These are phyloP conservation scores for Arthroderma sp. DNA, from an alignment of 2,329 filamentous ascomycete species.

Conservation along the genomic window DNA sequence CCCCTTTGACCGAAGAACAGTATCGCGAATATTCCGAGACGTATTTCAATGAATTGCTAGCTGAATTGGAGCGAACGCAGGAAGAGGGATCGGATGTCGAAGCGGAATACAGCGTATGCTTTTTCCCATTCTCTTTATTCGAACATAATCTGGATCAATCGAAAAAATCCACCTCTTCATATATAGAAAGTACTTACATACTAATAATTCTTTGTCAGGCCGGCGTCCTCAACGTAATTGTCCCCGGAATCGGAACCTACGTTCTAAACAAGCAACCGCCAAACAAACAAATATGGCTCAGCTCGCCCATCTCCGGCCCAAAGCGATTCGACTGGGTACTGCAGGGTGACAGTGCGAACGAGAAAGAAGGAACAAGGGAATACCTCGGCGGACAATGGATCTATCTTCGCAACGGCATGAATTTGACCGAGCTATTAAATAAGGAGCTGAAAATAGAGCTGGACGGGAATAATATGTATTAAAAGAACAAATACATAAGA, in stretches of 20 bases:
- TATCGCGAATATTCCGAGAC: constrained; percentile 68
- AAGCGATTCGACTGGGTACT: constrained; percentile 90
- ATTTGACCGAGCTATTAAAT: constrained; percentile 57
- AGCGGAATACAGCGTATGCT: constrained; percentile 72
- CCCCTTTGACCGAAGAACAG: constrained; percentile 53
- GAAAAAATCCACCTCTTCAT: neutral
- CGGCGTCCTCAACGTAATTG: constrained; percentile 67
- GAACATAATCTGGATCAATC: neutral
- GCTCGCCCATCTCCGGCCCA: constrained; percentile 77
- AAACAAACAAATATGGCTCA: constrained; percentile 95
- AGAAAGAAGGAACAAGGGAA: constrained; percentile 58
- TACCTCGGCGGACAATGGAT: constrained; percentile 59
- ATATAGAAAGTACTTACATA: neutral
- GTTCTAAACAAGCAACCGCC: constrained; percentile 98
- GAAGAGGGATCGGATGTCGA: constrained; percentile 65
- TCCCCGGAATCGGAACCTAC: constrained; percentile 62
- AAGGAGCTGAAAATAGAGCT: constrained; percentile 63
- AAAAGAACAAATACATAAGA: neutral
- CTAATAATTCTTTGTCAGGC: constrained; percentile 40
- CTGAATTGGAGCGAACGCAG: constrained; percentile 56
- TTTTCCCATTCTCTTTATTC: neutral
- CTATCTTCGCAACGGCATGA: constrained; percentile 71
- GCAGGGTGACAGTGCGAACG: constrained; percentile 53
- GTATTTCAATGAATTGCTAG: constrained; percentile 52
- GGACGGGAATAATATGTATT: constrained; percentile 24